phyloP scores from a whole-genome alignment of 1,284 basidiomycete genomes.

The Lentinus polychrous region DNA sequence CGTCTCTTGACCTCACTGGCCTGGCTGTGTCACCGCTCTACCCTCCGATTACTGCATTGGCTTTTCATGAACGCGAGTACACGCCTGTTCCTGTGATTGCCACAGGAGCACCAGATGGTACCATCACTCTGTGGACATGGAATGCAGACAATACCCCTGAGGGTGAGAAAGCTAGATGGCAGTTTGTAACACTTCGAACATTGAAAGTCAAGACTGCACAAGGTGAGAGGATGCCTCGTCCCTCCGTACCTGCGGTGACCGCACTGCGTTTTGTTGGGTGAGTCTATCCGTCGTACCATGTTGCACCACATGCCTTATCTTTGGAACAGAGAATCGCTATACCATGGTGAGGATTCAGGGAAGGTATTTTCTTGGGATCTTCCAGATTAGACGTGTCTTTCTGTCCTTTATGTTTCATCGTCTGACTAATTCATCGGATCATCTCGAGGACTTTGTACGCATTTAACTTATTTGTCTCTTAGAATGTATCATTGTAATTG shows the following conservation, averaged over 20 bases:
- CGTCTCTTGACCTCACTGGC: slow-evolving; percentile 51
- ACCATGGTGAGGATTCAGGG: slow-evolving; percentile 62
- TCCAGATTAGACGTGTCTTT: slow-evolving; percentile 33
- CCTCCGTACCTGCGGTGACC: slow-evolving; percentile 42
- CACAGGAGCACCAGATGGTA: slow-evolving; percentile 60
- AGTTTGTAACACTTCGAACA: slow-evolving; percentile 58
- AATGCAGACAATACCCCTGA: slow-evolving; percentile 60
- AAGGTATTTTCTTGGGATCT: slow-evolving; percentile 57
- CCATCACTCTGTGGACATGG: slow-evolving; percentile 68
- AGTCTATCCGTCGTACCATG: slow-evolving; percentile 18
- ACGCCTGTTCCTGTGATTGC: slow-evolving; percentile 63
- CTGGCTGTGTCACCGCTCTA: slow-evolving; percentile 31
- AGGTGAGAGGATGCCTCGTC: slow-evolving; percentile 21
- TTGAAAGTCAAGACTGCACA: slow-evolving; percentile 41
- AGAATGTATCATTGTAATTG: too few relatives aligned
- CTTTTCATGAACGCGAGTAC: slow-evolving; percentile 80
- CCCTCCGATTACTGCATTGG: slow-evolving; percentile 47
- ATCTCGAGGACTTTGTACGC: too few relatives aligned
- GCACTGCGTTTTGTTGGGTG: slow-evolving; percentile 68
- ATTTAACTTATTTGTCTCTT: too few relatives aligned
- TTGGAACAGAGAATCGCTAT: slow-evolving; percentile 45
- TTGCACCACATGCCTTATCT: not conserved
- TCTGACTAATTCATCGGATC: too few relatives aligned
- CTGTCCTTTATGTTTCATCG: too few relatives aligned
- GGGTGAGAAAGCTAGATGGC: slow-evolving; percentile 60